A percentile compares a stretch with the other conserved stretches of the same genome.
These are phyloP conservation scores for Trichoderma virens DNA, from an alignment of 495 filamentous ascomycete genomes.

Conservation along the genomic window DNA sequence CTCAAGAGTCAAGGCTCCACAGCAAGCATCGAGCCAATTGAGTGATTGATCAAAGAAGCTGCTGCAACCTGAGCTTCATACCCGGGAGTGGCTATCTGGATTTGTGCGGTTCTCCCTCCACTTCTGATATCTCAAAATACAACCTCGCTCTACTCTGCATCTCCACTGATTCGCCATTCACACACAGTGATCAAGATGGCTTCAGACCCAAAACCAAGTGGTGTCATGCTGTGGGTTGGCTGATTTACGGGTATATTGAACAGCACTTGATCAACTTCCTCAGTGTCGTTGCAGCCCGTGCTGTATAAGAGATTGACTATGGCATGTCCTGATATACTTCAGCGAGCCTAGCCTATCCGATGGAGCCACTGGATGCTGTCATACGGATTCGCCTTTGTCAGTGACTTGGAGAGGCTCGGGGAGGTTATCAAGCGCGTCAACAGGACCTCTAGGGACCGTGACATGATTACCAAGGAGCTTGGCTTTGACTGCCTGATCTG, in stretches of 20 bases:
- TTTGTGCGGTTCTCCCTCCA: neutral
- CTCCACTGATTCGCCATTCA: neutral
- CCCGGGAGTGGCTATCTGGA: neutral
- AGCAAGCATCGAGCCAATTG: neutral
- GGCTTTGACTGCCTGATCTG: slow-evolving; percentile 75
- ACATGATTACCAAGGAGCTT: slow-evolving; percentile 78
- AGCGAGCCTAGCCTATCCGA: slow-evolving; percentile 83
- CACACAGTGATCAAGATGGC: neutral
- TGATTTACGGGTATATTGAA: slow-evolving; percentile 77
- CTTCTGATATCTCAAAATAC: neutral
- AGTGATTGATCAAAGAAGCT: neutral
- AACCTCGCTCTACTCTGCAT: neutral
- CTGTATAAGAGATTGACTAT: slow-evolving; percentile 62
- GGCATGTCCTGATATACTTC: slow-evolving; percentile 79
- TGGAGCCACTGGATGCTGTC: slow-evolving; percentile 85
- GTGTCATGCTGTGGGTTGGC: slow-evolving; percentile 75
- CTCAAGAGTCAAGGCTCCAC: neutral
- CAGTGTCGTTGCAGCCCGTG: slow-evolving; percentile 61
- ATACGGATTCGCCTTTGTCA: slow-evolving; percentile 67
- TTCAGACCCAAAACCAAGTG: neutral
- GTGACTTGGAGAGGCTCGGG: slow-evolving; percentile 71
- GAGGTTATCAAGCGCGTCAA: slow-evolving; percentile 72
- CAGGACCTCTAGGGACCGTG: slow-evolving; percentile 74
- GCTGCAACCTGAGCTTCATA: neutral
- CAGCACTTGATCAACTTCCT: slow-evolving; percentile 61